A percentile compares a stretch with the other conserved stretches of the same genome.
Evolutionary conservation across 306 rosid genomes (phyloP).

Genomic region (Ammopiptanthus mongolicus): DNA sequence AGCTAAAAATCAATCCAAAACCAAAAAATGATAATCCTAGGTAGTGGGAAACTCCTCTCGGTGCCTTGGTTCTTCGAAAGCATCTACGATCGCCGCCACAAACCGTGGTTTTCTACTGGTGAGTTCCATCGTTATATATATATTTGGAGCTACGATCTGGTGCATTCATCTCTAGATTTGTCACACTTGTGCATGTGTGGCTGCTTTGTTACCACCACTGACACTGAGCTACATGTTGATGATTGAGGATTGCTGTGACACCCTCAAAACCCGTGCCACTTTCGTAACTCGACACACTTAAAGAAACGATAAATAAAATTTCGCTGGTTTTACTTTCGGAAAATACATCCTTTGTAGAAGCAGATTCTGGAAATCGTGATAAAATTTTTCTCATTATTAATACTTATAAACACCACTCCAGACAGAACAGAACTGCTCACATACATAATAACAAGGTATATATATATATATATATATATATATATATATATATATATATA

Average conservation of each 20-base stretch:
- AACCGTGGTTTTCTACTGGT: background rate
- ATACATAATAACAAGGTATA: too few species aligned
- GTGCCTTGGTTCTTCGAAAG: background rate
- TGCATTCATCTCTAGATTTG: background rate
- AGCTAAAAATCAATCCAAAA: background rate
- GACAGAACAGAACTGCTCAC: too few species aligned
- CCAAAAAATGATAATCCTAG: background rate
- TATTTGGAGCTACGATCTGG: background rate
- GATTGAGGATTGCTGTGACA: background rate
- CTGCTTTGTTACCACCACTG: background rate
- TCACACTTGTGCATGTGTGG: background rate
- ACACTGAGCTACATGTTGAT: background rate
- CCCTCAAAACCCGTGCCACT: too few species aligned
- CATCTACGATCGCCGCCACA: background rate
- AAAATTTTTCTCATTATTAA: too few species aligned
- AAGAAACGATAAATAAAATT: too few species aligned
- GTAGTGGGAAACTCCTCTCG: background rate
- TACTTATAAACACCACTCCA: too few species aligned
- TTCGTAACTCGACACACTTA: too few species aligned
- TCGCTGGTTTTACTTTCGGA: too few species aligned
- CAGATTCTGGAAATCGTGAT: too few species aligned
- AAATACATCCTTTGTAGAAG: too few species aligned
- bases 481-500: too few species aligned
- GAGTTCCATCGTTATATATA: background rate
- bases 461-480: too few species aligned